A percentile compares a stretch with the other conserved stretches of the same genome.
Evolutionary conservation across 2,329 filamentous ascomycete genomes (phyloP).

Genomic region (Chaetomium sp.): DNA sequence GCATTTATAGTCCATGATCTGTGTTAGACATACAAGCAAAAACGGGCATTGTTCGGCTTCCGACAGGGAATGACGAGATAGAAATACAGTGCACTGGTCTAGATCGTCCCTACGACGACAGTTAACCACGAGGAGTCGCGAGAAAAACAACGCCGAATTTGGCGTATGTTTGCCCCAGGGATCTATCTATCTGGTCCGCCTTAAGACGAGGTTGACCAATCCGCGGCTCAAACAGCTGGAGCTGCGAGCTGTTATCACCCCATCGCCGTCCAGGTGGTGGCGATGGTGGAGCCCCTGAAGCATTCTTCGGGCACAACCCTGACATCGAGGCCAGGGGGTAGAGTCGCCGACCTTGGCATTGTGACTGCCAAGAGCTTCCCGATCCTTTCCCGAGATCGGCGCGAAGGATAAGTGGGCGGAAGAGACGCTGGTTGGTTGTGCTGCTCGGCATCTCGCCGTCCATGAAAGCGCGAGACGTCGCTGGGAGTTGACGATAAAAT

Average conservation of each 20-base stretch:
- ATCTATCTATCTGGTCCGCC: constrained; percentile 3
- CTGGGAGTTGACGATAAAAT: neutral
- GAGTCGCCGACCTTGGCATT: constrained; percentile 8
- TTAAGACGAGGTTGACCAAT: constrained; percentile 22
- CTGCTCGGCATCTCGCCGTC: constrained; percentile 27
- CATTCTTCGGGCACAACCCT: constrained; percentile 8
- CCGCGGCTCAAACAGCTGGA: constrained; percentile 10
- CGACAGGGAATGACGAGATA: constrained; percentile 11
- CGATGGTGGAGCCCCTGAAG: constrained; percentile 26
- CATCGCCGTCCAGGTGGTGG: constrained; percentile 20
- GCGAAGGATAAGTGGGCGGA: constrained; percentile 15
- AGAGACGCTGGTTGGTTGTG: constrained; percentile 21
- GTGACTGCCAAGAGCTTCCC: constrained; percentile 23
- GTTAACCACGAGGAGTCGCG: constrained; percentile 23
- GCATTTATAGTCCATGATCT: constrained; percentile 16
- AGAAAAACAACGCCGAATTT: constrained; percentile 11
- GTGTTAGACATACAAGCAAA: neutral
- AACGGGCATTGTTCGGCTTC: constrained; percentile 23
- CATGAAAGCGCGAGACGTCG: constrained; percentile 26
- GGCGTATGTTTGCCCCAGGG: neutral
- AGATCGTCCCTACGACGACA: constrained; percentile 24
- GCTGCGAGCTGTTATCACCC: neutral
- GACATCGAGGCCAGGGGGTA: constrained; percentile 13
- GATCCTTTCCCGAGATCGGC: constrained; percentile 9
- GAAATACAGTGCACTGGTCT: neutral